These are phyloP conservation scores for Aureobasidium lini DNA, from an alignment of 2,329 filamentous ascomycete species.

Conservation along the genomic window DNA sequence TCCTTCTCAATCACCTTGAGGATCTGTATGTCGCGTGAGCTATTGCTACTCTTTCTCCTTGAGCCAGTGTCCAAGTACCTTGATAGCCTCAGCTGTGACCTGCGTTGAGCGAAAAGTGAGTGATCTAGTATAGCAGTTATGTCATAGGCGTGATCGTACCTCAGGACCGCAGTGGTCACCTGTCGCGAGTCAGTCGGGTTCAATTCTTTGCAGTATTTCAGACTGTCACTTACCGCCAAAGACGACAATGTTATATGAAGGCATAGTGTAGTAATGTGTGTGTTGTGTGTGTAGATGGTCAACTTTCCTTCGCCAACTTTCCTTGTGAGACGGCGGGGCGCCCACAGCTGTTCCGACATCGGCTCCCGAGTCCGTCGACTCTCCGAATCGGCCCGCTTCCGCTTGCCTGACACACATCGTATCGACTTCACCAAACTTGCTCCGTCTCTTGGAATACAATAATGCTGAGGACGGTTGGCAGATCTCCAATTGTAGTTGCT, in stretches of 20 bases:
- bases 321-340: not conserved
- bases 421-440: no score
- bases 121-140: slow-evolving; percentile 2
- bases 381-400: slow-evolving; percentile 1
- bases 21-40: slow-evolving; percentile 46
- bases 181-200: slow-evolving; percentile 10
- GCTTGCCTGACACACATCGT: not conserved
- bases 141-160: slow-evolving; percentile 42
- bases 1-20: slow-evolving; percentile 69
- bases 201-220: not conserved
- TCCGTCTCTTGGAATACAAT: no score
- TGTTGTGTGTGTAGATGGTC: slow-evolving; percentile 6
- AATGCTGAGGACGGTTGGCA: no score
- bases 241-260: slow-evolving; percentile 69
- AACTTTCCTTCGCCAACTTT: slow-evolving; percentile 5
- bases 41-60: not conserved
- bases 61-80: slow-evolving; percentile 47
- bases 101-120: slow-evolving; percentile 27
- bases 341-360: slow-evolving; percentile 6
- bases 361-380: not conserved
- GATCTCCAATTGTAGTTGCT: no score
- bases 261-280: slow-evolving; percentile 44
- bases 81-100: slow-evolving; percentile 79
- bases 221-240: slow-evolving; percentile 50
- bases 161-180: slow-evolving; percentile 78